Evolutionary conservation across 139 green algal species (phyloP).

Genomic region (Asterochloris erici): DNA sequence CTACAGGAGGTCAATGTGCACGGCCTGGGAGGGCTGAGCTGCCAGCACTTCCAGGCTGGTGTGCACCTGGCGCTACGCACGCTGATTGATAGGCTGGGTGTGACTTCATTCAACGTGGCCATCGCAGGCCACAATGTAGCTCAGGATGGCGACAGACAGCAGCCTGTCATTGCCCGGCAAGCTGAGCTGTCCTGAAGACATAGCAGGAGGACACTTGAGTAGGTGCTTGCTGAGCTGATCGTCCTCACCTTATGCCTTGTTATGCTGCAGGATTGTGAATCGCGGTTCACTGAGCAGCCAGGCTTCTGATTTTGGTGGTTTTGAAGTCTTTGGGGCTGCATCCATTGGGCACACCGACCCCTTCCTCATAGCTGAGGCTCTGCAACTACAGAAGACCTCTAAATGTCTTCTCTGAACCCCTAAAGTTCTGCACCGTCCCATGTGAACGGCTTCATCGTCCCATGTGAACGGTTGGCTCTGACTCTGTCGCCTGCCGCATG

Average conservation of each 20-base stretch:
- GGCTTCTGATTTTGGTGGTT: slow-evolving; percentile 71
- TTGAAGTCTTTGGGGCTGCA: slow-evolving; percentile 80
- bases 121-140: slow-evolving; percentile 21
- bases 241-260: not conserved
- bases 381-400: not conserved
- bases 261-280: slow-evolving; percentile 50
- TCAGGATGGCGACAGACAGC: too few species aligned
- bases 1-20: too few species aligned
- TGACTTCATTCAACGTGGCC: slow-evolving; percentile 69
- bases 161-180: too few species aligned
- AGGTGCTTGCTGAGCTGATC: not conserved
- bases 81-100: slow-evolving; percentile 71
- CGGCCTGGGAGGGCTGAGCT: slow-evolving; percentile 21
- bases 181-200: too few species aligned
- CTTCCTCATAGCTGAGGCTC: slow-evolving; percentile 30
- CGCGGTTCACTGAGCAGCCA: slow-evolving; percentile 50
- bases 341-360: slow-evolving; percentile 83
- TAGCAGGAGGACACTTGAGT: not conserved
- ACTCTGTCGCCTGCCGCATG: too few species aligned
- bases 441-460: too few species aligned
- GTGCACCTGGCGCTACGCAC: slow-evolving; percentile 54
- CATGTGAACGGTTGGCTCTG: too few species aligned
- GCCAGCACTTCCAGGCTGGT: slow-evolving; percentile 41
- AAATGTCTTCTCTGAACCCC: too few species aligned
- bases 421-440: too few species aligned